Conservation (phyloP, 176 grass and related monocot species). For the Juncus inflexus region DNA sequence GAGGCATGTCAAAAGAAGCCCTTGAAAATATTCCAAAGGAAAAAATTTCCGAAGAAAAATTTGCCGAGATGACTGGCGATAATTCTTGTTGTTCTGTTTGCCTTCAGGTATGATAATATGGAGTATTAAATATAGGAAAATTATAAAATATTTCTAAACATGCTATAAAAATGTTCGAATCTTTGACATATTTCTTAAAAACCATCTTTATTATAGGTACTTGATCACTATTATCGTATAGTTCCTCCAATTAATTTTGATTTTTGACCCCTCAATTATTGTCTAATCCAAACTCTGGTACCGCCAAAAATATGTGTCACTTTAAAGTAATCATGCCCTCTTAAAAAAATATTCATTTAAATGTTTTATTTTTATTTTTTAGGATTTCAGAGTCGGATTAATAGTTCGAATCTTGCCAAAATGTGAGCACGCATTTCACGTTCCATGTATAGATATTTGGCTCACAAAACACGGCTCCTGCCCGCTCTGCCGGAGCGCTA, state of each 20-base stretch:
- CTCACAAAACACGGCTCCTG: slow-evolving; percentile 58
- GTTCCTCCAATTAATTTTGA: no score
- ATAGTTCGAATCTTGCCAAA: slow-evolving; percentile 56
- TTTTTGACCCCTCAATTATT: no score
- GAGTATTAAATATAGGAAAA: no score
- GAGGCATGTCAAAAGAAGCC: slow-evolving; percentile 48
- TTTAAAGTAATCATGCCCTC: neutral
- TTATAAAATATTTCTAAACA: no score
- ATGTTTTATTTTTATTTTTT: slow-evolving; percentile 2
- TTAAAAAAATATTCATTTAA: neutral
- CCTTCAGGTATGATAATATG: slow-evolving; percentile 59
- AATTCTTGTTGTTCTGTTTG: slow-evolving; percentile 64
- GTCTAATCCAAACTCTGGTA: neutral
- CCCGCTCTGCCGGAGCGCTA: slow-evolving; percentile 53
- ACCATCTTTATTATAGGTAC: no score
- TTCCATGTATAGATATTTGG: slow-evolving; percentile 67
- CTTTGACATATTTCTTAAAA: no score
- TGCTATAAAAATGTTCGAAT: no score
- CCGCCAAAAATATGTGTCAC: neutral
- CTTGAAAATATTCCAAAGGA: slow-evolving; percentile 50
- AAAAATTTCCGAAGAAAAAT: slow-evolving; percentile 33
- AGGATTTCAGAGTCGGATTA: slow-evolving; percentile 53
- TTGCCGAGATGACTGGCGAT: slow-evolving; percentile 37
- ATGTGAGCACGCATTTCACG: slow-evolving; percentile 66
- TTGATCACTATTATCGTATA: no score